A percentile compares a stretch with the other conserved stretches of the same genome.
phyloP scores from a whole-genome alignment of 2,329 filamentous ascomycete species.

The Fusarium sulawesiense region DNA sequence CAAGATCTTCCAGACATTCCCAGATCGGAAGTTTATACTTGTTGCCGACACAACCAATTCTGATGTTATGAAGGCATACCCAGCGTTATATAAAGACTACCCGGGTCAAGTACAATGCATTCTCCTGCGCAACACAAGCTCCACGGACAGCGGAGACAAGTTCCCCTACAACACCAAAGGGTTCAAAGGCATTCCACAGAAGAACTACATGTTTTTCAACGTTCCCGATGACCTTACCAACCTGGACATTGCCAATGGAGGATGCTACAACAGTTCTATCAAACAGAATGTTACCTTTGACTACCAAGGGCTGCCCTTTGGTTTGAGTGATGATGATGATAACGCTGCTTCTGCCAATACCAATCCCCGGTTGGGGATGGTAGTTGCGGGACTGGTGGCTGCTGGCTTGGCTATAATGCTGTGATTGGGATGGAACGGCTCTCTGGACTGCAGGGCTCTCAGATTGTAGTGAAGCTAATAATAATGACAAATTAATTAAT shows the following conservation, averaged over 20 bases:
- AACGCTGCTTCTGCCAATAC: conserved; percentile 47
- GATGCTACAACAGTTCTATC: conserved; percentile 74
- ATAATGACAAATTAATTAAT: conserved; percentile 3
- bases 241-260: conserved; percentile 74
- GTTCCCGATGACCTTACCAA: conserved; percentile 74
- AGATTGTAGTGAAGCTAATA: conserved; percentile 11
- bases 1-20: conserved; percentile 80
- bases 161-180: conserved; percentile 82
- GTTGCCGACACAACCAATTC: conserved; percentile 81
- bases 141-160: conserved; percentile 73
- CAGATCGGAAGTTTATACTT: conserved; percentile 78
- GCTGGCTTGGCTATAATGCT: conserved; percentile 39
- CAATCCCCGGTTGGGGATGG: conserved; percentile 36
- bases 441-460: background rate
- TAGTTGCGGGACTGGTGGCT: conserved; percentile 36
- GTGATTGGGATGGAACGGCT: background rate
- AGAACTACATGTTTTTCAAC: conserved; percentile 83
- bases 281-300: conserved; percentile 78
- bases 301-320: conserved; percentile 68
- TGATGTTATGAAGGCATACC: conserved; percentile 77
- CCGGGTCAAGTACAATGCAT: conserved; percentile 82
- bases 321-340: conserved; percentile 49
- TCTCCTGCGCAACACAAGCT: conserved; percentile 77
- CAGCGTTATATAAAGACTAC: conserved; percentile 71
- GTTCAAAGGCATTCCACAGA: conserved; percentile 74